Conservation (phyloP, 257 asterid species). For the Nicotiana knightiana region DNA sequence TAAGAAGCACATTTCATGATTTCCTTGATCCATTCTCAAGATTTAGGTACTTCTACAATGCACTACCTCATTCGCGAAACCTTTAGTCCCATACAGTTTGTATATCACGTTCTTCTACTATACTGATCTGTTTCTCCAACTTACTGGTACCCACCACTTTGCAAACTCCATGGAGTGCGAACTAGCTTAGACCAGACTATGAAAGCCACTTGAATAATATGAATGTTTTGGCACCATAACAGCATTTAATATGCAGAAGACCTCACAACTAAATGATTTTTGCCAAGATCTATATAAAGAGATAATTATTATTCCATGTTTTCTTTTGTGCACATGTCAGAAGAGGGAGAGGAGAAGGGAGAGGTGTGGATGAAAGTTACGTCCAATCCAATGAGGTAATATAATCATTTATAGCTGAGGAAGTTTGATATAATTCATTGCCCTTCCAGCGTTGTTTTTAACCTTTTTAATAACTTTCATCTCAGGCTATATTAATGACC, state of each 20-base stretch:
- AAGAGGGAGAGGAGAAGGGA: background rate
- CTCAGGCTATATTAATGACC: background rate
- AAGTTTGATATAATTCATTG: background rate
- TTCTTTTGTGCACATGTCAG: background rate
- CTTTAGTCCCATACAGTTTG: background rate
- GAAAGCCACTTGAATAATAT: constrained; percentile 1
- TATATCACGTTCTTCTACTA: background rate
- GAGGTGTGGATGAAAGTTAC: background rate
- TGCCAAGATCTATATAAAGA: background rate
- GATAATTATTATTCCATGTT: background rate
- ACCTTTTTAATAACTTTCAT: background rate
- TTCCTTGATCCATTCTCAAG: constrained; percentile 4
- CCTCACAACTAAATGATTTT: background rate
- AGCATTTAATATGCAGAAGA: background rate
- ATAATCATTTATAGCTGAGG: background rate
- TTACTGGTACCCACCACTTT: background rate
- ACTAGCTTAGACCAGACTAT: background rate
- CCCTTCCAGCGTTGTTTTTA: background rate
- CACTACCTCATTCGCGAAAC: background rate
- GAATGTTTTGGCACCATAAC: background rate
- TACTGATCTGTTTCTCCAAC: no score
- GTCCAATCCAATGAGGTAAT: background rate
- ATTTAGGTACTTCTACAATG: background rate
- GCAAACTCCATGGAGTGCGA: background rate
- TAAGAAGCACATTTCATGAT: background rate